Conservation (phyloP, 352 stramenopile genomes). For the Phytophthora hibernalis region DNA sequence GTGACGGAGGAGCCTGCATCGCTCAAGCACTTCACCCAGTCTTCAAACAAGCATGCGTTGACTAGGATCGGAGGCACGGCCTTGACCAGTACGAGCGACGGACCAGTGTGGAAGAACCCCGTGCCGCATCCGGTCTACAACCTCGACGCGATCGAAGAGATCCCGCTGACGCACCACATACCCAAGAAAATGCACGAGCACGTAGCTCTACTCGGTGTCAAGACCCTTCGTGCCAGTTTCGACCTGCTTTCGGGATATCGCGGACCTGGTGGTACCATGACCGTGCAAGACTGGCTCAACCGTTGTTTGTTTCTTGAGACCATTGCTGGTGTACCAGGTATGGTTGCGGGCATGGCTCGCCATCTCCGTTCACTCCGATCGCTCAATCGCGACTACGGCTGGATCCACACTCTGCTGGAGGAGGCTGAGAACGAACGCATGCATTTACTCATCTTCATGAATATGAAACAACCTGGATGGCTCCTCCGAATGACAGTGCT, state of each 20-base stretch:
- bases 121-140: slow-evolving; percentile 55
- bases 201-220: slow-evolving; percentile 43
- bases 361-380: slow-evolving; percentile 84
- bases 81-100: slow-evolving; percentile 2
- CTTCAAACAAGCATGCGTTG: slow-evolving; percentile 28
- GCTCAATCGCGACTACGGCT: slow-evolving; percentile 87
- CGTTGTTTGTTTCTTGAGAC: slow-evolving; percentile 84
- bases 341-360: slow-evolving; percentile 71
- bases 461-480: slow-evolving; percentile 84
- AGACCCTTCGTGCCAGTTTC: slow-evolving; percentile 48
- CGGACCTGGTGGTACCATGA: slow-evolving; percentile 60
- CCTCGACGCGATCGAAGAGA: slow-evolving; percentile 38
- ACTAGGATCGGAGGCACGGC: neutral
- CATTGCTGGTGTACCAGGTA: slow-evolving; percentile 71
- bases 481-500: slow-evolving; percentile 82
- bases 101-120: slow-evolving; percentile 45
- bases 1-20: slow-evolving; percentile 33
- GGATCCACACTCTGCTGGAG: slow-evolving; percentile 91
- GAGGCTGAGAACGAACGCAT: slow-evolving; percentile 95
- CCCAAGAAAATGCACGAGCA: slow-evolving; percentile 48
- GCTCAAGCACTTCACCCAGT: slow-evolving; percentile 42
- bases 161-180: slow-evolving; percentile 46
- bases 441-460: slow-evolving; percentile 92
- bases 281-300: slow-evolving; percentile 65
- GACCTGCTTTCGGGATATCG: slow-evolving; percentile 61